Percentiles rank a stretch among this genome's conserved stretches.
Evolutionary conservation across 2,329 filamentous ascomycete genomes (phyloP).

Genomic region (Fusarium tjaetaba): DNA sequence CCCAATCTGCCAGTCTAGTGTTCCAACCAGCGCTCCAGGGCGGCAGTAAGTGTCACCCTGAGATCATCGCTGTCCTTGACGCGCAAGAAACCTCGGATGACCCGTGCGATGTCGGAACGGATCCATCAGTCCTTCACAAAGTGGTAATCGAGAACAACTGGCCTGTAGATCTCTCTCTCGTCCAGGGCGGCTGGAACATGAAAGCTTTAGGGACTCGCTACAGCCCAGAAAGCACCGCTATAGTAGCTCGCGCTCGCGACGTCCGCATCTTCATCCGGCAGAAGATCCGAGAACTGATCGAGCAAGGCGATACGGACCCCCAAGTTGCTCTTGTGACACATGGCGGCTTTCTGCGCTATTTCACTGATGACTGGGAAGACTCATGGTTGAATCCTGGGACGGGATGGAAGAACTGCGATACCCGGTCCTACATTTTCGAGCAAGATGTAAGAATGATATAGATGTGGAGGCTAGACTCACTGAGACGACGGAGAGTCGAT

Average conservation of each 20-base stretch:
- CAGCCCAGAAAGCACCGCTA: background rate
- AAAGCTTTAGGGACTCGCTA: background rate
- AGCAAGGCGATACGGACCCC: background rate
- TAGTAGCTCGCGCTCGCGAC: background rate
- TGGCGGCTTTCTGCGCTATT: background rate
- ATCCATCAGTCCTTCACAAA: background rate
- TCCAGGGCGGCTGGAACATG: background rate
- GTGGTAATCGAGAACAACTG: rapidly evolving
- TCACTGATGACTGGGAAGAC: background rate
- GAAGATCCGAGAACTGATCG: background rate
- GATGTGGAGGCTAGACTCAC: background rate
- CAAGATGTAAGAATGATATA: background rate
- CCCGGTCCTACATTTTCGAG: background rate
- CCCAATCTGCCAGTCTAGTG: background rate
- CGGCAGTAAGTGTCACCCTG: background rate
- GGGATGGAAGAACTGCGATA: background rate
- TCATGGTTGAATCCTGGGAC: background rate
- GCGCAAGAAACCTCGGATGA: background rate
- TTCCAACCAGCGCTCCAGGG: background rate
- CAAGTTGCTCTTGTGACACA: background rate
- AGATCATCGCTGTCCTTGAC: background rate
- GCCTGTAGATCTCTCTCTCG: background rate
- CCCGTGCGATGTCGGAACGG: background rate
- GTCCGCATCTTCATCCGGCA: background rate
- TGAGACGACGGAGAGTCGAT: background rate